Base-by-base conservation (phyloP, 306 rosid genomes). In the Cotoneaster glaucophyllus region DNA sequence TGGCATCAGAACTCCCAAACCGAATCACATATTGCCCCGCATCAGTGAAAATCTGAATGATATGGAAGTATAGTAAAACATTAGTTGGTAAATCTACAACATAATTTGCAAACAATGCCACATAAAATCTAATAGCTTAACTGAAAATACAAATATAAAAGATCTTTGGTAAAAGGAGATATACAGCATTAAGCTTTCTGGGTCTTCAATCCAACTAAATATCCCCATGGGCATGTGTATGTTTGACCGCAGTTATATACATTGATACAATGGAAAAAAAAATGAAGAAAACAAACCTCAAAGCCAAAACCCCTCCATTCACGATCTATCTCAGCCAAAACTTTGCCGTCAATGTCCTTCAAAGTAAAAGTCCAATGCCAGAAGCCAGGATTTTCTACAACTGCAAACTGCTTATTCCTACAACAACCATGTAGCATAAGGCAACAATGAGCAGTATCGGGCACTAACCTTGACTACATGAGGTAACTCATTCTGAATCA, bases 231-330 rank as follows among this genome's bases (percentile, higher is more conserved):
- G 62, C 62, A n/a, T 11, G 13, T n/a, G 28, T 26, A 28, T 22
- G 24, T 24, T 59, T 59, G 50, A 54, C 6, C 0, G 32, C 32
- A 56, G 39, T 3, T 12, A 56, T 71, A 48, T 6, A 56, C 13
- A 31, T n/a, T 32, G 24, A 54, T 48, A 31, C n/a, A 8, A 13
- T 13, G 37, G 6, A 26, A 34, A 18, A 0, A 8, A 3, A 26
- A 26, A 3, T 32, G 21, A 78, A 78, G 62, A 59, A 82, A 29
- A 74, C 29, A 64, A 41, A 95, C 98, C 98, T 95, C 98, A 85
- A 95, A 89, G 85, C 98, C 97, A 70, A 95, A 95, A 31, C 98
- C 97, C 84, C 98, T 88, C 97, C 97, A 95, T 79, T 92, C 95
- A 83, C 98, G 97, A 80, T 95, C 95, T 64, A 95, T 82, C 87